Evolutionary conservation across 169 alveolate species (phyloP).

Genomic region (Eimeria tenella): DNA sequence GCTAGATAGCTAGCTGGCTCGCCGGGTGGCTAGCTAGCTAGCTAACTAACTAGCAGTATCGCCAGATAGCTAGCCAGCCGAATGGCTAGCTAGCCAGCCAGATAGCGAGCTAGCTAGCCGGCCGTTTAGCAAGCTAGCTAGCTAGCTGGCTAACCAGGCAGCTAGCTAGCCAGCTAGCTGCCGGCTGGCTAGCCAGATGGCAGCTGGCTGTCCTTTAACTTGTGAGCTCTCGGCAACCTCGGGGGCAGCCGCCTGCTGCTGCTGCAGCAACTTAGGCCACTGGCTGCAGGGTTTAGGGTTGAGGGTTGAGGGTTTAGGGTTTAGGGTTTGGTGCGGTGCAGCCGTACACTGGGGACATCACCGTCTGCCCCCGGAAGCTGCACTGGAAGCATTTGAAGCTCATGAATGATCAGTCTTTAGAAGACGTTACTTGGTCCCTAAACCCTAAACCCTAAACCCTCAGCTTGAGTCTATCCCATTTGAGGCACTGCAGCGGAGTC

Average conservation of each 20-base stretch:
- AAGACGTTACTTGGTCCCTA: conserved; percentile 82
- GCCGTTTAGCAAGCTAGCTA: no score
- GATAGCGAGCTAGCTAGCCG: no score
- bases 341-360: conserved; percentile 85
- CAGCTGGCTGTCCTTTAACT: neutral
- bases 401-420: conserved; percentile 81
- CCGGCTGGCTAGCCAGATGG: neutral
- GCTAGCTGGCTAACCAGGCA: no score
- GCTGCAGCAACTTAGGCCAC: neutral
- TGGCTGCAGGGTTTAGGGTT: neutral
- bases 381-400: conserved; percentile 78
- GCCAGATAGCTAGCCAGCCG: no score
- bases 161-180: no score
- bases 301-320: conserved; percentile 1
- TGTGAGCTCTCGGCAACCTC: neutral
- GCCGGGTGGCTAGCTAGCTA: no score
- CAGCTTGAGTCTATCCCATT: neutral
- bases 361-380: conserved; percentile 82
- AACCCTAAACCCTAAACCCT: conserved; percentile 31
- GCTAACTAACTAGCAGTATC: no score
- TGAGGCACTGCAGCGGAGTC: neutral
- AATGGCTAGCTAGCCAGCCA: no score
- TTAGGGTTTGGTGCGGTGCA: conserved; percentile 35
- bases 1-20: neutral
- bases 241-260: neutral